Evolutionary conservation across 2,329 filamentous ascomycete genomes (phyloP).

Genomic region (Fusarium phyllophilum): DNA sequence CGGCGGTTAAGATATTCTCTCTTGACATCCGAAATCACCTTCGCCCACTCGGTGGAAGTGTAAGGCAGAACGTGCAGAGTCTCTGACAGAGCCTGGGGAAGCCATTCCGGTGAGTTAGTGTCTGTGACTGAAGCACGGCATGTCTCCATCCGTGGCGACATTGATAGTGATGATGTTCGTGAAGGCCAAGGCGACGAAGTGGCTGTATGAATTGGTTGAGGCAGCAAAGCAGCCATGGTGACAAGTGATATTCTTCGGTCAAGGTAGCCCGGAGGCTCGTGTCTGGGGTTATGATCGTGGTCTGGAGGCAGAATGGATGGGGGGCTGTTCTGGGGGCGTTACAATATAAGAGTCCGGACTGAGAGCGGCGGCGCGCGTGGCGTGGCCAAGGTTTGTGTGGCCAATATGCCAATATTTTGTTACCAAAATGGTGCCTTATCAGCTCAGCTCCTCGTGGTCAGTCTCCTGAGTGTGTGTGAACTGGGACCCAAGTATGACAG

Average conservation of each 20-base stretch:
- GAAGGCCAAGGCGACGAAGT: slow-evolving; percentile 24
- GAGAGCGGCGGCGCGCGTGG: slow-evolving; percentile 32
- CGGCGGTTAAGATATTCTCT: slow-evolving; percentile 60
- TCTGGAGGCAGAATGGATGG: slow-evolving; percentile 16
- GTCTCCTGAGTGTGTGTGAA: slow-evolving; percentile 13
- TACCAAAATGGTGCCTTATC: slow-evolving; percentile 24
- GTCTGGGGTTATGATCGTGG: slow-evolving; percentile 1
- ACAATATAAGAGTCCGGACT: slow-evolving; percentile 40
- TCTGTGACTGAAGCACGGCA: slow-evolving; percentile 13
- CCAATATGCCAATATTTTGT: slow-evolving; percentile 36
- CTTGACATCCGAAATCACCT: slow-evolving; percentile 63
- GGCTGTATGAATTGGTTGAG: slow-evolving; percentile 27
- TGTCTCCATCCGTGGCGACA: slow-evolving; percentile 25
- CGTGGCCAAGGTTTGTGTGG: slow-evolving; percentile 37
- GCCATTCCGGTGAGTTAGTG: slow-evolving; percentile 13
- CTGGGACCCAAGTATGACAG: slow-evolving; percentile 16
- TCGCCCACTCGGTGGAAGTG: slow-evolving; percentile 62
- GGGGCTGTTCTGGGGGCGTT: slow-evolving; percentile 33
- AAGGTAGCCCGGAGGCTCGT: slow-evolving; percentile 5
- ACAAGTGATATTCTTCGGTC: slow-evolving; percentile 1
- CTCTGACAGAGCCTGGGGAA: slow-evolving; percentile 32
- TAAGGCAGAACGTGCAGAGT: slow-evolving; percentile 52
- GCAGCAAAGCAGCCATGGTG: slow-evolving; percentile 35
- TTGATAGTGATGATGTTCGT: slow-evolving; percentile 20
- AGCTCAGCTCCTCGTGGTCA: slow-evolving; percentile 28